Conservation (phyloP, 2,329 filamentous ascomycete species). For the Cucurbitaria berberidis region DNA sequence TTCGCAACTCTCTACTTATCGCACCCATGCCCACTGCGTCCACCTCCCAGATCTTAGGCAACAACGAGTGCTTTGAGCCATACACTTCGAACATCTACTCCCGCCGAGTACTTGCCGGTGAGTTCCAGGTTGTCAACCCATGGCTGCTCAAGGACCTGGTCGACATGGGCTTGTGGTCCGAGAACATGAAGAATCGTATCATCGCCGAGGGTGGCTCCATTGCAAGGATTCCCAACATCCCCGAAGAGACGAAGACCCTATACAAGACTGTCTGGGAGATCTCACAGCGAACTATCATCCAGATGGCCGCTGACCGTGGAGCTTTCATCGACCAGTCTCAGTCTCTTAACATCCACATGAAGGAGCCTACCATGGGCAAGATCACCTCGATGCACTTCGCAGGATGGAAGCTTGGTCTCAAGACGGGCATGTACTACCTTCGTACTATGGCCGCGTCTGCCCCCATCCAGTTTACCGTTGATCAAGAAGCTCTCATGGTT, state of each 20-base stretch:
- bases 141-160: slow-evolving; percentile 98
- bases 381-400: slow-evolving; percentile 99
- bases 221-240: slow-evolving; percentile 96
- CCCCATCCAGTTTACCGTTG: slow-evolving; percentile 98
- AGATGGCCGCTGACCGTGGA: slow-evolving; percentile 98
- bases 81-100: slow-evolving; percentile 99
- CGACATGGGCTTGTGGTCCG: slow-evolving; percentile 96
- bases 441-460: slow-evolving; percentile 96
- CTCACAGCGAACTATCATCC: slow-evolving; percentile 90
- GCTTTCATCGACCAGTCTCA: slow-evolving; percentile 99
- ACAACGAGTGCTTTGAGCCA: slow-evolving; percentile 99
- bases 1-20: slow-evolving; percentile 93
- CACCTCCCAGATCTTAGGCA: slow-evolving; percentile 96
- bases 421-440: slow-evolving; percentile 99
- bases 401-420: slow-evolving; percentile 98
- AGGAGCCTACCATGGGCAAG: slow-evolving; percentile 99
- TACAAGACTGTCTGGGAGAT: slow-evolving; percentile 99
- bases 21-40: slow-evolving; percentile 98
- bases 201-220: slow-evolving; percentile 96
- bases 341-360: slow-evolving; percentile 99
- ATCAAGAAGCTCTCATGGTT: slow-evolving; percentile 91
- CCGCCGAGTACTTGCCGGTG: slow-evolving; percentile 93
- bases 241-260: slow-evolving; percentile 90
- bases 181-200: slow-evolving; percentile 99
- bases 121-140: slow-evolving; percentile 99